These are phyloP conservation scores for Hypericum androsaemum DNA, from an alignment of 345 rosid species.

Conservation along the genomic window DNA sequence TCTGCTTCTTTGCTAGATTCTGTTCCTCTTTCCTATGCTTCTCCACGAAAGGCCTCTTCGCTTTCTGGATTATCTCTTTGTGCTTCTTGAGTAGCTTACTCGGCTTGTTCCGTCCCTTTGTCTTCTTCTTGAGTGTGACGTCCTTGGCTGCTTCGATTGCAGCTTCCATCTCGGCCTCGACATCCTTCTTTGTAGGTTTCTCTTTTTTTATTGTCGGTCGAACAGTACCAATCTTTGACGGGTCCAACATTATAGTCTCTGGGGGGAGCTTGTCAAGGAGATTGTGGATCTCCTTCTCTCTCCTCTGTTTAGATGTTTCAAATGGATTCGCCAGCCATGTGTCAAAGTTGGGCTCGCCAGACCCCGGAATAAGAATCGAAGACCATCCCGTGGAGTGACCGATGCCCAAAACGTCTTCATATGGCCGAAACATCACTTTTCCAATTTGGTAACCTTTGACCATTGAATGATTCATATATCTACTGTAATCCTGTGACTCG, in stretches of 20 bases:
- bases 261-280: constrained; percentile 96
- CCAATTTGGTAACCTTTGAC: constrained; percentile 74
- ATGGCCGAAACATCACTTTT: constrained; percentile 65
- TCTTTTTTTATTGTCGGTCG: constrained; percentile 45
- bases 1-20: constrained; percentile 45
- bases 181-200: constrained; percentile 44
- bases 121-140: constrained; percentile 47
- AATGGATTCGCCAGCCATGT: constrained; percentile 90
- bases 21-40: constrained; percentile 26
- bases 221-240: constrained; percentile 75
- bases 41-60: constrained; percentile 65
- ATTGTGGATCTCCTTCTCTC: constrained; percentile 73
- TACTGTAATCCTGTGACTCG: constrained; percentile 44
- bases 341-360: constrained; percentile 94
- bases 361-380: constrained; percentile 73
- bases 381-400: constrained; percentile 98
- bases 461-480: constrained; percentile 70
- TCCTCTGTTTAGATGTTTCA: constrained; percentile 74
- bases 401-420: constrained; percentile 74
- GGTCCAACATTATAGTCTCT: constrained; percentile 80
- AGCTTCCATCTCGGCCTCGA: constrained; percentile 54
- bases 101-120: constrained; percentile 76
- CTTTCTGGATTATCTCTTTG: constrained; percentile 38
- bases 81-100: constrained; percentile 60
- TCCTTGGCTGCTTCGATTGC: constrained; percentile 54